Percentiles rank a stretch among this genome's conserved stretches.
These are phyloP conservation scores for Apiospora aurea DNA, from an alignment of 2,329 filamentous ascomycete genomes.

Conservation along the genomic window DNA sequence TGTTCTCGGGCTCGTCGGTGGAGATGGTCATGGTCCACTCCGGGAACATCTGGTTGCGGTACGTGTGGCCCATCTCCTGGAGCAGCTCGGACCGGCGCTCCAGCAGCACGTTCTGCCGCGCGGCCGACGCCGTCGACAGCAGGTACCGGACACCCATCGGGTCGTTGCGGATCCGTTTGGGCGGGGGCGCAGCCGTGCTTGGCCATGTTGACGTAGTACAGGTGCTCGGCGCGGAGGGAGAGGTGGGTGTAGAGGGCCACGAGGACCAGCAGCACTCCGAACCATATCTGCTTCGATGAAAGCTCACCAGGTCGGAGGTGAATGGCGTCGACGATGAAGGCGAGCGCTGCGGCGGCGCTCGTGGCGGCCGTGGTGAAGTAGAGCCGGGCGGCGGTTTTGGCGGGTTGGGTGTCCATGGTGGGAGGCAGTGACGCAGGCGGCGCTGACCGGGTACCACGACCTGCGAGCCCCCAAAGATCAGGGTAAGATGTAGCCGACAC, in stretches of 20 bases:
- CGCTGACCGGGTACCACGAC: neutral
- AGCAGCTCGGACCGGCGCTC: conserved; percentile 28
- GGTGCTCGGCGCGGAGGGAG: conserved; percentile 1
- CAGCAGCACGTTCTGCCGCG: conserved; percentile 34
- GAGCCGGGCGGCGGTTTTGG: neutral
- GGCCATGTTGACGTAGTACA: conserved; percentile 1
- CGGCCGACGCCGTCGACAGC: conserved; percentile 29
- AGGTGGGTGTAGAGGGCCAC: neutral
- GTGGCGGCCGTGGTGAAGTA: conserved; percentile 13
- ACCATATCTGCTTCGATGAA: neutral
- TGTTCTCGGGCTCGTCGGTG: conserved; percentile 37
- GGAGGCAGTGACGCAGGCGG: neutral
- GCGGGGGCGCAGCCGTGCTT: conserved; percentile 10
- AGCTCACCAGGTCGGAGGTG: neutral
- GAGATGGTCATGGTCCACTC: conserved; percentile 29
- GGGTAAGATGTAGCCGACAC: neutral
- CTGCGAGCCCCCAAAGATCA: neutral
- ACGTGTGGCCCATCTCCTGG: conserved; percentile 34
- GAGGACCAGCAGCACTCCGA: neutral
- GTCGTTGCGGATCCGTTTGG: conserved; percentile 32
- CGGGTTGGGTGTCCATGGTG: conserved; percentile 18
- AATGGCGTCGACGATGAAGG: neutral
- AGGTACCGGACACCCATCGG: conserved; percentile 37
- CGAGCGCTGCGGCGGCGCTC: neutral
- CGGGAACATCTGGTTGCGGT: conserved; percentile 35